A percentile compares a stretch with the other conserved stretches of the same genome.
These are phyloP conservation scores for Coniophora puteana DNA, from an alignment of 1,284 basidiomycete genomes.

Conservation along the genomic window DNA sequence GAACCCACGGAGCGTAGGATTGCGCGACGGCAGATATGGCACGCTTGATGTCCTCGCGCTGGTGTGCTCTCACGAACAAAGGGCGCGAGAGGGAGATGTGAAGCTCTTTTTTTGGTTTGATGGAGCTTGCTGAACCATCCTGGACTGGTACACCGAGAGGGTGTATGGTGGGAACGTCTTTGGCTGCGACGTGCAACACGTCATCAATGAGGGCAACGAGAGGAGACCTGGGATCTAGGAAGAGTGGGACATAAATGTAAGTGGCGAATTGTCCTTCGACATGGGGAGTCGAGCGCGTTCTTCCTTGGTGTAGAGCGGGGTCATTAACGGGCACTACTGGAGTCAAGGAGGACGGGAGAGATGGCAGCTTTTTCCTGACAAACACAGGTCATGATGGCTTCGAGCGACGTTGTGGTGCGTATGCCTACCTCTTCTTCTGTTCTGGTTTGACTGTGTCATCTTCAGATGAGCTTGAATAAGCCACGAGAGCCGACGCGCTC, in stretches of 20 bases:
- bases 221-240: slow-evolving; percentile 35
- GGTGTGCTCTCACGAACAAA: slow-evolving; percentile 72
- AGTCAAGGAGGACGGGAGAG: slow-evolving; percentile 46
- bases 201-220: slow-evolving; percentile 47
- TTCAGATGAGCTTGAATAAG: slow-evolving; percentile 4
- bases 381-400: too few relatives aligned
- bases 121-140: slow-evolving; percentile 3
- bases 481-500: too few relatives aligned
- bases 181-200: slow-evolving; percentile 41
- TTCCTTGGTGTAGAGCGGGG: slow-evolving; percentile 73
- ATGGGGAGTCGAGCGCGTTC: slow-evolving; percentile 68
- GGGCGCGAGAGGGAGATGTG: slow-evolving; percentile 78
- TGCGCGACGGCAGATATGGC: slow-evolving; percentile 49
- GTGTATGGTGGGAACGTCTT: slow-evolving; percentile 43
- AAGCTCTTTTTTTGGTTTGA: slow-evolving; percentile 42
- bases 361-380: slow-evolving; percentile 60
- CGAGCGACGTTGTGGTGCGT: not conserved
- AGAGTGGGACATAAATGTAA: slow-evolving; percentile 68
- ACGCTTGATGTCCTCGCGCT: slow-evolving; percentile 63
- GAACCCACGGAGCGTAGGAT: slow-evolving; percentile 44
- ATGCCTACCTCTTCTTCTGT: slow-evolving; percentile 24
- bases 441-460: not conserved
- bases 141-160: slow-evolving; percentile 31
- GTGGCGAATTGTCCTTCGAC: slow-evolving; percentile 78
- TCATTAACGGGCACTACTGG: slow-evolving; percentile 51